A percentile compares a stretch with the other conserved stretches of the same genome.
These are phyloP conservation scores for Haberlea rhodopensis DNA, from an alignment of 257 asterid genomes.

Conservation along the genomic window DNA sequence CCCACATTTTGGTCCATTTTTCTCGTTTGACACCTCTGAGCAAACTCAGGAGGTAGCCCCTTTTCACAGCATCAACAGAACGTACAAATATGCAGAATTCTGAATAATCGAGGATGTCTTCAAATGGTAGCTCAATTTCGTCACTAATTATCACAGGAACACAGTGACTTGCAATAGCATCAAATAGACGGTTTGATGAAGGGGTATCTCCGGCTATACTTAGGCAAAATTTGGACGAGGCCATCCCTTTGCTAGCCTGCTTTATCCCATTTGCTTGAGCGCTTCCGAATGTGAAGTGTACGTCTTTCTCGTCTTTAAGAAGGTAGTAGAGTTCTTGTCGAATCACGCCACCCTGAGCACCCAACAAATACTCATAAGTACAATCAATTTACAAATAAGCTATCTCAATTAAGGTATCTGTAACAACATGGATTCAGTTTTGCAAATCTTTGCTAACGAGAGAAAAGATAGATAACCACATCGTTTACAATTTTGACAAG, in stretches of 20 bases:
- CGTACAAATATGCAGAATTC: slow-evolving; percentile 66
- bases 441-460: no score
- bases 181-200: slow-evolving; percentile 83
- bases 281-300: slow-evolving; percentile 65
- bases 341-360: slow-evolving; percentile 65
- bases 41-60: slow-evolving; percentile 61
- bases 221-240: slow-evolving; percentile 73
- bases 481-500: no score
- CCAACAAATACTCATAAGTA: slow-evolving; percentile 18
- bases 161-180: slow-evolving; percentile 79
- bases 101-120: slow-evolving; percentile 69
- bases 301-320: slow-evolving; percentile 64
- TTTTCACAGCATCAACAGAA: slow-evolving; percentile 54
- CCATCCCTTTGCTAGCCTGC: slow-evolving; percentile 69
- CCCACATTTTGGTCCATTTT: slow-evolving; percentile 79
- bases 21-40: slow-evolving; percentile 56
- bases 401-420: no score
- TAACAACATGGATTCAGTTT: no score
- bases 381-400: not conserved
- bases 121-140: slow-evolving; percentile 79
- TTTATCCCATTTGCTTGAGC: slow-evolving; percentile 48
- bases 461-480: no score
- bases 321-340: slow-evolving; percentile 70
- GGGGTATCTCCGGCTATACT: slow-evolving; percentile 93
- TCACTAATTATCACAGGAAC: slow-evolving; percentile 90